A percentile compares a stretch with the other conserved stretches of the same genome.
Evolutionary conservation across 2,329 filamentous ascomycete species (phyloP).

Genomic region (Huntiella abstrusa): DNA sequence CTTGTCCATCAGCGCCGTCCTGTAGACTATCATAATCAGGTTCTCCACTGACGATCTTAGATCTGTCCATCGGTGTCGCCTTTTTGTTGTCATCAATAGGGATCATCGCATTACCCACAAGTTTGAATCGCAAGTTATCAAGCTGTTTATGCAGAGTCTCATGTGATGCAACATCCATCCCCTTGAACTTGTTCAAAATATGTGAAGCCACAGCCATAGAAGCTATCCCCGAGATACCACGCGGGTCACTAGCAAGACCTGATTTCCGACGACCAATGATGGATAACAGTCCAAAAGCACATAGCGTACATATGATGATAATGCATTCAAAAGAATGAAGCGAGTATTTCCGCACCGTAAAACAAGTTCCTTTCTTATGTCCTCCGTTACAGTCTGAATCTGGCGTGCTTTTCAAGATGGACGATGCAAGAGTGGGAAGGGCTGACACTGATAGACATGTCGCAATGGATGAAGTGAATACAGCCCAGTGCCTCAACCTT

Average conservation of each 20-base stretch:
- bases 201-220: constrained; percentile 58
- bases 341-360: constrained; percentile 37
- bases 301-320: constrained; percentile 36
- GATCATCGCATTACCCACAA: constrained; percentile 52
- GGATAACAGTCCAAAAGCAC: constrained; percentile 38
- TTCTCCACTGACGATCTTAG: background rate
- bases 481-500: constrained; percentile 45
- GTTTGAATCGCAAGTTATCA: constrained; percentile 46
- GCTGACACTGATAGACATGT: constrained; percentile 48
- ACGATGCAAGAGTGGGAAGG: constrained; percentile 49
- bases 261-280: constrained; percentile 43
- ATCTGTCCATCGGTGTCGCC: background rate
- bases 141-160: constrained; percentile 49
- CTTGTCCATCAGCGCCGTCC: background rate
- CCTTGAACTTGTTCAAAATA: constrained; percentile 55
- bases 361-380: constrained; percentile 28
- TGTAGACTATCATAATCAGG: background rate
- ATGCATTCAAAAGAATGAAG: constrained; percentile 41
- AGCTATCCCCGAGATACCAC: constrained; percentile 54
- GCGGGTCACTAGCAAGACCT: constrained; percentile 48
- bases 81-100: constrained; percentile 33
- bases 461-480: constrained; percentile 45
- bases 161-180: constrained; percentile 48
- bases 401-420: constrained; percentile 15
- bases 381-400: constrained; percentile 18